Base-by-base conservation (phyloP, 2,329 filamentous ascomycete species). In the Bipolaris zeicola region DNA sequence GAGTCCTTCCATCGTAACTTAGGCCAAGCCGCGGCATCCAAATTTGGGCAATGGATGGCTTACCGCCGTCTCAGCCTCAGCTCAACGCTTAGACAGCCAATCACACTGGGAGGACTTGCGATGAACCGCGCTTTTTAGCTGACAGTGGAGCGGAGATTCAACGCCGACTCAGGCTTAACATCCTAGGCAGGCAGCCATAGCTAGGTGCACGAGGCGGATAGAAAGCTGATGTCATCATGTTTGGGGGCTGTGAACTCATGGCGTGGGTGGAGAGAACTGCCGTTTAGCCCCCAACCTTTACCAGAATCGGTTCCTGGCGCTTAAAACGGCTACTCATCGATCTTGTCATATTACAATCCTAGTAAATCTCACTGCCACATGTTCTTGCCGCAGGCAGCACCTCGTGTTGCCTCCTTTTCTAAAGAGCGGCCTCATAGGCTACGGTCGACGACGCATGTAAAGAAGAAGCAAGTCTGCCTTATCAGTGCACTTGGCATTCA, bases 61-160 rank as follows among this genome's bases (percentile, higher is more conserved):
- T 46, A 60, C 41, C 44, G 57, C 13, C 54, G 58, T 57, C 60
- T 66, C 61, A 68, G 64, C 64, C 61, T 62, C 65, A 52, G 51
- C 55, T 42, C 33, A 41, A 37, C 18, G 31, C 33, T 22, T 33
- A 20, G 52, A 49, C 38, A 36, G 24, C 62, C 61, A 61, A 61
- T 62, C 52, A 56, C 5, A 10, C 18, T 28, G 22, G 14, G n/a
- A 14, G n/a, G 44, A 36, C 28, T 10, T 16, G 28, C 22, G 43
- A 46, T 34, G 18, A 47, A 54, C 22, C 10, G 22, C 13, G 16
- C 48, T n/a, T 46, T 51, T 34, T 38, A 56, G 42, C 49, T 37
- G 52, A 31, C 20, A 26, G 14, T 33, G 14, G 13, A 36, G 24
- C 43, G 20, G 54, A 20, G 36, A 18, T 18, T 52, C 45, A 36